Conservation (phyloP, 73 alveolate species). For the Tetrahymena thermophila region DNA sequence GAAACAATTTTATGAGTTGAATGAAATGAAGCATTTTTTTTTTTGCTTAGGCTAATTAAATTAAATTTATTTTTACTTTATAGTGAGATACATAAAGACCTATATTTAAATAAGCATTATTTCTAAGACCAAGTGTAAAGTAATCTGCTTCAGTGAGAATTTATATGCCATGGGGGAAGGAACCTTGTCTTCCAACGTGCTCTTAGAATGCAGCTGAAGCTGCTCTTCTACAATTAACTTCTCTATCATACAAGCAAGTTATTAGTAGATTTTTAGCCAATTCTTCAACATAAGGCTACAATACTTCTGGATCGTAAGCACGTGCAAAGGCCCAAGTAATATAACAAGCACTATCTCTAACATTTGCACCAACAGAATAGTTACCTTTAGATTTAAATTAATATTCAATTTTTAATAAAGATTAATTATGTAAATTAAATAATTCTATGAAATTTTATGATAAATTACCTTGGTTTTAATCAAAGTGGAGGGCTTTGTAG, state of each 20-base stretch:
- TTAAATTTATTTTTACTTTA: slow-evolving; percentile 38
- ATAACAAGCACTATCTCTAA: slow-evolving; percentile 98
- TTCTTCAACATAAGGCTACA: slow-evolving; percentile 81
- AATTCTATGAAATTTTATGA: slow-evolving; percentile 53
- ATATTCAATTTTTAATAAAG: slow-evolving; percentile 39
- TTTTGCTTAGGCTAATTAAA: too few species aligned
- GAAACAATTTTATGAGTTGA: too few species aligned
- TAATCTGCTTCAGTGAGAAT: slow-evolving; percentile 97
- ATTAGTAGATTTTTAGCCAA: slow-evolving; percentile 67
- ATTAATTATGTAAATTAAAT: too few species aligned
- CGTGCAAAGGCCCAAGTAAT: slow-evolving; percentile 97
- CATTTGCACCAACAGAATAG: slow-evolving; percentile 91
- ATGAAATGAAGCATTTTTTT: too few species aligned
- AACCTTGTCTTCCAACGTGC: slow-evolving; percentile 93
- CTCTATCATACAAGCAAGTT: slow-evolving; percentile 89
- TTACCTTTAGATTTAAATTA: not conserved
- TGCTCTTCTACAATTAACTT: slow-evolving; percentile 96
- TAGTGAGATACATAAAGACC: slow-evolving; percentile 86
- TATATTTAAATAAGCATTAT: slow-evolving; percentile 85
- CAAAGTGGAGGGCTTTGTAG: slow-evolving; percentile 41
- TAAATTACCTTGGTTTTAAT: slow-evolving; percentile 29
- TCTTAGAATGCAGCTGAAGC: slow-evolving; percentile 98
- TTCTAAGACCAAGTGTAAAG: slow-evolving; percentile 86
- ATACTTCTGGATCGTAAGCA: slow-evolving; percentile 83
- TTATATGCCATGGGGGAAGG: slow-evolving; percentile 95